Base-by-base conservation (phyloP, 768 basidiomycete genomes). In the Collybia sordida region DNA sequence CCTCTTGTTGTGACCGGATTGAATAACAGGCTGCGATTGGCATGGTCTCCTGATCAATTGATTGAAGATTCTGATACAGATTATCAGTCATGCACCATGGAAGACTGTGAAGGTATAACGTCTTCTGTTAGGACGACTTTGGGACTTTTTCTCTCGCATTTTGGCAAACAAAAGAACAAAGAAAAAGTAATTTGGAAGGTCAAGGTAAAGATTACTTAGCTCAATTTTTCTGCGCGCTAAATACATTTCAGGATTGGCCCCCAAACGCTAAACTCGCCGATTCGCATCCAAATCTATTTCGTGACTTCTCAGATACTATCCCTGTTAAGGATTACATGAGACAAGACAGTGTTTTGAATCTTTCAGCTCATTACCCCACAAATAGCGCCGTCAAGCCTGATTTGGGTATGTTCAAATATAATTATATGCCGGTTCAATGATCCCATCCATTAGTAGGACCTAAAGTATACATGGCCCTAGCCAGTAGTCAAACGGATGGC, bases 381-480 rank as follows among this genome's bases (percentile, higher is more conserved):
- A 90, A 90, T 56, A 82, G 83, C 0, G 23, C 6, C 12, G 68
- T 90, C 48, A 82, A 80, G 34, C 90, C 90, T 14, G 92, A 93
- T 63, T 76, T 93, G 12, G 84, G 87, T 88, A 59, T 42, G 79
- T 64, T 43, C 38, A 43, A 25, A 54, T 42, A 61, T 55, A 45
- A 59, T 59, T 31, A 50, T 49, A 39, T 57, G 40, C 41, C 46
- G n/a, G 25, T 5, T 17, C 24, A 35, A 42, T 21, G n/a, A 15
- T 49, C 15, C 34, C n/a, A 46, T 38, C 39, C 59, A 19, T 62
- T 59, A 58, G 45, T 66, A 84, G 90, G 92, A 2, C 93, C 93
- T 3, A 96, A 94, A 71, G 88, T 94, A 88, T 96, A 96, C 67
- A 93, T 91, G 56, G 90, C 93, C 0, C 83, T 91, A 70, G 83